Base-by-base conservation (phyloP, 495 filamentous ascomycete genomes). In the Aspergillus asperescens region DNA sequence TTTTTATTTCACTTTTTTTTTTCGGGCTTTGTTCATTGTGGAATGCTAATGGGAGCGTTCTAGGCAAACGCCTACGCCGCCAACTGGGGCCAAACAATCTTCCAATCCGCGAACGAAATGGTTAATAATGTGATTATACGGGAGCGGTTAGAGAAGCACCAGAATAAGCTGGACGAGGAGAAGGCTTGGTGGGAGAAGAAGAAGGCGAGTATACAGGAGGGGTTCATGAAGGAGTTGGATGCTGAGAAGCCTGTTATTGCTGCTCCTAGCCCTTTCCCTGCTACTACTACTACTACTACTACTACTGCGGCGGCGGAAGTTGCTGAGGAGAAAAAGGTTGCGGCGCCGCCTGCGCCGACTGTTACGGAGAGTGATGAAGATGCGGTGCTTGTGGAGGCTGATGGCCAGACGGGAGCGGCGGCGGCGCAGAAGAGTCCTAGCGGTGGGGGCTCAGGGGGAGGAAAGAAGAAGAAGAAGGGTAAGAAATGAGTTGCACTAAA, bases 71-170 rank as follows among this genome's bases (percentile, higher is more conserved):
- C 86, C 19, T 86, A 95, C 54, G 71, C 77, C 5, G 82, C 88
- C 9, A 82, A 83, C 59, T 98, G 93, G 93, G 93, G 93, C 57
- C 85, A 91, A 61, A 82, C 77, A 20, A 96, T 98, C 63, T 98
- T 98, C 78, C 93, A 98, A 69, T 88, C 86, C 19, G 94, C 93
- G 34, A 87, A 87, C 53, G 87, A 90, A 64, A 90, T 91, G 75
- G 77, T 83, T 48, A 81, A 86, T 54, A 87, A 89, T 59, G 70
- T 69, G 6, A 65, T 79, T 9, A 72, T 87, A 58, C 81, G 83
- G 34, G 72, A 81, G 38, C 76, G 81, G 1, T 68, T 87, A 9
- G 73, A 76, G 7, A 80, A 81, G 43, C 77, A 95, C 34, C 83
- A 89, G 60, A 73, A 69, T 27, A 84, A 89, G 56, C 70, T 81